Percentiles rank a stretch among this genome's conserved stretches.
These are phyloP conservation scores for Claviceps arundinis DNA, from an alignment of 2,329 filamentous ascomycete species.

Conservation along the genomic window DNA sequence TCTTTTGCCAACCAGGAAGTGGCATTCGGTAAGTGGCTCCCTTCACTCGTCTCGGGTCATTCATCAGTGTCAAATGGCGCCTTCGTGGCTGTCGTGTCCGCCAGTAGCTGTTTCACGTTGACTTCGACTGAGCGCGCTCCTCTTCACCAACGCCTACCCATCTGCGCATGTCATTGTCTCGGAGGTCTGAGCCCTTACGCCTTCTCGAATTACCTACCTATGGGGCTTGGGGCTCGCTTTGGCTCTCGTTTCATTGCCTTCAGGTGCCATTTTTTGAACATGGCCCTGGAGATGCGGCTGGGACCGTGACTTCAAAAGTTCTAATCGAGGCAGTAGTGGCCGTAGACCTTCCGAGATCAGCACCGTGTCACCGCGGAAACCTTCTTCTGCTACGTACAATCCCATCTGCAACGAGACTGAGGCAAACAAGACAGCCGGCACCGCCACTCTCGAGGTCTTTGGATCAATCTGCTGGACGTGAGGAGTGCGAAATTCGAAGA, in stretches of 20 bases:
- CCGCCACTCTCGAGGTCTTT: neutral
- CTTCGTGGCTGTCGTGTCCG: neutral
- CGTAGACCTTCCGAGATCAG: conserved; percentile 10
- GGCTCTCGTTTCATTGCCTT: neutral
- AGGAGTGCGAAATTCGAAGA: conserved; percentile 13
- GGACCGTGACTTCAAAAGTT: conserved; percentile 10
- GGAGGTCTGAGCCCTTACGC: neutral
- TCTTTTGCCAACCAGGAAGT: neutral
- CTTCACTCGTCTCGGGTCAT: neutral
- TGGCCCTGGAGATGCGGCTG: conserved; percentile 18
- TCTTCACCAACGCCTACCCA: neutral
- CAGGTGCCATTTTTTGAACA: conserved; percentile 14
- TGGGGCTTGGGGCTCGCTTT: neutral
- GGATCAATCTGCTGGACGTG: conserved; percentile 8
- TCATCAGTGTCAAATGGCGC: neutral
- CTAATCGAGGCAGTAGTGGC: conserved; percentile 15
- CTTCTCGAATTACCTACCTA: neutral
- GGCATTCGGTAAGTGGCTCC: neutral
- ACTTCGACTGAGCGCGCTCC: neutral
- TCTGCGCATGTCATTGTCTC: neutral
- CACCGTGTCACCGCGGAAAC: conserved; percentile 6
- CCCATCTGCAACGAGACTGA: neutral
- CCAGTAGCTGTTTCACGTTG: neutral
- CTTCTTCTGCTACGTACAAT: conserved; percentile 3
- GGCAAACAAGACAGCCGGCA: conserved; percentile 3